Percentiles rank a stretch among this genome's conserved stretches.
These are phyloP conservation scores for Chimonanthus praecox DNA, from an alignment of 164 flowering plant species.

Conservation along the genomic window DNA sequence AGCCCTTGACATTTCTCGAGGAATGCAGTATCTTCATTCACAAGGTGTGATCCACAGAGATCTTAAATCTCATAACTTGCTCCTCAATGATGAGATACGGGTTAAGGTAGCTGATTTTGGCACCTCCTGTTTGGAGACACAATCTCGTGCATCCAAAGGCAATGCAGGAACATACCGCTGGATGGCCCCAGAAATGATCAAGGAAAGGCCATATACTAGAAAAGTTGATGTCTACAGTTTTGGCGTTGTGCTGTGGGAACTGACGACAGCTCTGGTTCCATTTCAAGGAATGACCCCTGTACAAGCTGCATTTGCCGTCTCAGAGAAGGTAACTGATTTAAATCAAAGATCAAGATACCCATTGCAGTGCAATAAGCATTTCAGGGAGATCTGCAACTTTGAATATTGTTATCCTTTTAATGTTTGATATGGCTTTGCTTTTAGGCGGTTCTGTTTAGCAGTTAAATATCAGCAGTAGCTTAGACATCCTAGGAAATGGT, in stretches of 20 bases:
- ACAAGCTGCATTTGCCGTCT: constrained; percentile 95
- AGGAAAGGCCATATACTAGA: constrained; percentile 71
- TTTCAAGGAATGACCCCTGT: constrained; percentile 98
- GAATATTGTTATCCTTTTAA: not conserved
- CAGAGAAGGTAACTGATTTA: constrained; percentile 62
- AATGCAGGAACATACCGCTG: constrained; percentile 95
- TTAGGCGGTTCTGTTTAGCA: not conserved
- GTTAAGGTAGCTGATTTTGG: constrained; percentile 98
- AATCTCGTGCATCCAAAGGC: constrained; percentile 63
- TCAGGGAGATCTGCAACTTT: not conserved
- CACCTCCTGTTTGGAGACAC: constrained; percentile 84
- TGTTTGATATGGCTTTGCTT: not conserved
- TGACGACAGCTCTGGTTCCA: constrained; percentile 81
- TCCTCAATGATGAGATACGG: constrained; percentile 82
- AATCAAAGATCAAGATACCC: not conserved
- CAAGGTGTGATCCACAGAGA: constrained; percentile 95
- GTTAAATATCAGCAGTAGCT: not conserved
- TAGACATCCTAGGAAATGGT: not conserved
- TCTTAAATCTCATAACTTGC: constrained; percentile 82
- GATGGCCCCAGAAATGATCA: constrained; percentile 99
- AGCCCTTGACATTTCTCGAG: constrained; percentile 90
- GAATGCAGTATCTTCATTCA: constrained; percentile 94
- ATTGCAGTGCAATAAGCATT: not conserved
- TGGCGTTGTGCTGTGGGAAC: constrained; percentile 93
- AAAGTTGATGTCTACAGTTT: constrained; percentile 98